phyloP scores from a whole-genome alignment of 2,329 filamentous ascomycete genomes.

The Talaromyces verruculosus region DNA sequence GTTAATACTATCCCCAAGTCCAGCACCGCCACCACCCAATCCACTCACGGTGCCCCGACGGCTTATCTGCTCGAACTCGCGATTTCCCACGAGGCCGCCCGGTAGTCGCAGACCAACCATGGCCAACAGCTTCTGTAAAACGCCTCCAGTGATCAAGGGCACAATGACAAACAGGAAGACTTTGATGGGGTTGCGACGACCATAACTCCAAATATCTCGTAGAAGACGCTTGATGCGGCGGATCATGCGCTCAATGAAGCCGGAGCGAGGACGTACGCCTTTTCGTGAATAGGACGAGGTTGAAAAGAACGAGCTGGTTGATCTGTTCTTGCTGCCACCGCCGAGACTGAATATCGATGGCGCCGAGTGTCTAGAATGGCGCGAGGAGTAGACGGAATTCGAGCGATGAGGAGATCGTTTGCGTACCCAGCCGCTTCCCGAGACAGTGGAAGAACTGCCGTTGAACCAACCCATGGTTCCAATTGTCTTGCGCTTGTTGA shows the following conservation, averaged over 20 bases:
- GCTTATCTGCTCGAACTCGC: constrained; percentile 21
- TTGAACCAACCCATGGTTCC: constrained; percentile 50
- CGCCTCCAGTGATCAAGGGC: constrained; percentile 81
- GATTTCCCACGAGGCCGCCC: constrained; percentile 39
- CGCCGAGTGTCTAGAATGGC: constrained; percentile 40
- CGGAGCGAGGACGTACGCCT: constrained; percentile 72
- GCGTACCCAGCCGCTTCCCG: constrained; percentile 30
- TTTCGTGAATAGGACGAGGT: constrained; percentile 70
- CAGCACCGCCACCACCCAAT: constrained; percentile 31
- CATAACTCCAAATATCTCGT: constrained; percentile 77
- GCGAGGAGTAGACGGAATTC: constrained; percentile 37
- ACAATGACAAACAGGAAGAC: constrained; percentile 84
- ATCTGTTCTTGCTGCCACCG: constrained; percentile 35
- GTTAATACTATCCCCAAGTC: constrained; percentile 34
- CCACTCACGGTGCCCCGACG: constrained; percentile 21
- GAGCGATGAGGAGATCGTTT: constrained; percentile 41
- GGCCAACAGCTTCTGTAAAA: constrained; percentile 72
- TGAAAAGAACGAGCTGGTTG: constrained; percentile 48
- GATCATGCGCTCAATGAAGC: constrained; percentile 72
- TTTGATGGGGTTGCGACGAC: constrained; percentile 79
- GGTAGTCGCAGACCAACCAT: constrained; percentile 80
- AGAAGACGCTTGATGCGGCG: constrained; percentile 75
- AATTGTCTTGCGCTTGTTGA: background rate
- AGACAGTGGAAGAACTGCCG: constrained; percentile 33
- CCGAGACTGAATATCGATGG: constrained; percentile 49